phyloP scores from a whole-genome alignment of 1,284 basidiomycete species.

The Apiotrichum akiyoshidainum region DNA sequence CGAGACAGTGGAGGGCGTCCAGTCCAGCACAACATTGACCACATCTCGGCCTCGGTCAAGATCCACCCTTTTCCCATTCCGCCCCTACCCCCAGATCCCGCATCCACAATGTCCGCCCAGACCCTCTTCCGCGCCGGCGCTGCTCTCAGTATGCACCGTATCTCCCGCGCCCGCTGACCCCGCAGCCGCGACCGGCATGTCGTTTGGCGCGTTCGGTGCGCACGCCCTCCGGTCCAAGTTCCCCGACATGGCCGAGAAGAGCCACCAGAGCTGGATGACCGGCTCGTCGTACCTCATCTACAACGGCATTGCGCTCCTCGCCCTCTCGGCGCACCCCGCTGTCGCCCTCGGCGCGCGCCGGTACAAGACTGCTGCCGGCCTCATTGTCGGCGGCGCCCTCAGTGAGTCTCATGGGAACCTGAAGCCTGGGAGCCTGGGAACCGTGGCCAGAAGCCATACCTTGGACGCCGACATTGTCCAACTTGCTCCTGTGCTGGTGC shows the following conservation, averaged over 20 bases:
- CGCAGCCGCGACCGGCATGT: slow-evolving; percentile 47
- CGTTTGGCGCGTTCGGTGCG: slow-evolving; percentile 48
- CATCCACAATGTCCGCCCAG: slow-evolving; percentile 17
- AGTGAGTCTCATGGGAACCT: background rate
- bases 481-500: too few relatives aligned
- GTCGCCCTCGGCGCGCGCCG: slow-evolving; percentile 52
- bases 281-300: slow-evolving; percentile 55
- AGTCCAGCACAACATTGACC: background rate
- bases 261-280: slow-evolving; percentile 41
- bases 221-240: slow-evolving; percentile 44
- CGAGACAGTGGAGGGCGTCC: background rate
- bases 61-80: background rate
- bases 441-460: too few relatives aligned
- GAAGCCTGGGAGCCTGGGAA: background rate
- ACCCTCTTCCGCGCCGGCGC: slow-evolving; percentile 35
- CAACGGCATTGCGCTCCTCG: slow-evolving; percentile 71
- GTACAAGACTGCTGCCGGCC: slow-evolving; percentile 67
- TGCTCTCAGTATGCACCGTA: slow-evolving; percentile 30
- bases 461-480: too few relatives aligned
- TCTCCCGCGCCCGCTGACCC: background rate
- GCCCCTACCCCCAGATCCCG: background rate
- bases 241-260: slow-evolving; percentile 41
- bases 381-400: slow-evolving; percentile 62
- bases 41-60: too few relatives aligned
- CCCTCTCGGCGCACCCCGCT: slow-evolving; percentile 67